phyloP scores from a whole-genome alignment of 306 rosid species.

The Prosopis cineraria region DNA sequence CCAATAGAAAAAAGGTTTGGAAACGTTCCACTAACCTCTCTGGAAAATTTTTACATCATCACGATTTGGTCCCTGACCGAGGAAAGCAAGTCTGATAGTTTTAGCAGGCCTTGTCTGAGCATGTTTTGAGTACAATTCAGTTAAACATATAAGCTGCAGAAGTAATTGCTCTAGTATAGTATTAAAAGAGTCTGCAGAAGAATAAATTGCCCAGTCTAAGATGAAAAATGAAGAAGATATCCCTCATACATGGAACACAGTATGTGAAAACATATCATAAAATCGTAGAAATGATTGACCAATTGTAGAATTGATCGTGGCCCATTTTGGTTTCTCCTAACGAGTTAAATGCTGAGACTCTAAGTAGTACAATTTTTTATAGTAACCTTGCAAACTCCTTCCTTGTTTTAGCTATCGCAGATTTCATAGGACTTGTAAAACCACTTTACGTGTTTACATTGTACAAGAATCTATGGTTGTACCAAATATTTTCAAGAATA shows the following conservation, averaged over 20 bases:
- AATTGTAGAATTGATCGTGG: neutral
- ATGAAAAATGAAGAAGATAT: neutral
- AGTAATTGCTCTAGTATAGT: neutral
- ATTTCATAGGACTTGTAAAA: neutral
- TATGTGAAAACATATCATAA: neutral
- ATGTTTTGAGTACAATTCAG: neutral
- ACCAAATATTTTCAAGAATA: constrained; percentile 27
- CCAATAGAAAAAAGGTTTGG: neutral
- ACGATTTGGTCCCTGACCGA: neutral
- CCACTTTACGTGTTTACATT: neutral
- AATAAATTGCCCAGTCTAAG: neutral
- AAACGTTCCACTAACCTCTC: neutral
- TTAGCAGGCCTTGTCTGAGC: neutral
- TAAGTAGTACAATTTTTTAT: neutral
- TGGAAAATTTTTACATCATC: neutral
- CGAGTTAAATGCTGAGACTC: neutral
- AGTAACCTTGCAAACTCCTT: neutral
- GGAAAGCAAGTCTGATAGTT: neutral
- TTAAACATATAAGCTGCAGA: neutral
- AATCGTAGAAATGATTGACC: neutral
- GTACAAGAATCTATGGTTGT: neutral
- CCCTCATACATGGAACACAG: neutral
- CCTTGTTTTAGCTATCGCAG: constrained; percentile 18
- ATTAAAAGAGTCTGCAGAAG: neutral
- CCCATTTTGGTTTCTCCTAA: neutral